Evolutionary conservation across 176 grass and related monocot genomes (phyloP).

Genomic region (Thalia dealbata): DNA sequence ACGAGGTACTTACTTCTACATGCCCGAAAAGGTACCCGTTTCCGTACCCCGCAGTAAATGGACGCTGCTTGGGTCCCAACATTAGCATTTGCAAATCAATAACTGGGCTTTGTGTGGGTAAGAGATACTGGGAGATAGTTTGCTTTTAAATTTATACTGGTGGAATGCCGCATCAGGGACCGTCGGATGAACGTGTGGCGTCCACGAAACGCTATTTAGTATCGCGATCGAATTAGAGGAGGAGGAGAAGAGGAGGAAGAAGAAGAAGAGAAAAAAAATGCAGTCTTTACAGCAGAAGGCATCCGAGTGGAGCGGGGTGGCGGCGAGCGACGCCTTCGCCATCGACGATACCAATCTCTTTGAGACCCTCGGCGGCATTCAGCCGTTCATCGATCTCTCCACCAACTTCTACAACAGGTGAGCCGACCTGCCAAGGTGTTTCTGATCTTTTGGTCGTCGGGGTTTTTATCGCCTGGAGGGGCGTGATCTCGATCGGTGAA

Average conservation of each 20-base stretch:
- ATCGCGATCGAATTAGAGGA: background rate
- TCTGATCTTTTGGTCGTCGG: background rate
- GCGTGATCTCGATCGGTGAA: background rate
- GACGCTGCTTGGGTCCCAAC: background rate
- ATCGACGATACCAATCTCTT: conserved; percentile 81
- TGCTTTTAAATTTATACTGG: too few relatives aligned
- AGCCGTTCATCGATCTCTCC: conserved; percentile 84
- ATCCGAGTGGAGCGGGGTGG: conserved; percentile 87
- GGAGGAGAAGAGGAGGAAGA: background rate
- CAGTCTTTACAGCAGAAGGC: conserved; percentile 89
- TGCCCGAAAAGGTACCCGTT: background rate
- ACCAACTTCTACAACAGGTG: conserved; percentile 97
- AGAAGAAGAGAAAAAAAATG: conserved; percentile 21
- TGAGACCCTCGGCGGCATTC: conserved; percentile 61
- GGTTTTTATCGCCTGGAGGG: background rate
- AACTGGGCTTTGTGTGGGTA: too few relatives aligned
- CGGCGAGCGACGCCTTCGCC: conserved; percentile 62
- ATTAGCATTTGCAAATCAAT: too few relatives aligned
- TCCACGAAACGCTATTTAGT: background rate
- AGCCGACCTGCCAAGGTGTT: background rate
- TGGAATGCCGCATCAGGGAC: background rate
- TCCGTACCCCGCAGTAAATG: background rate
- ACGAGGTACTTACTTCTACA: too few relatives aligned
- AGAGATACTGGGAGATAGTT: too few relatives aligned
- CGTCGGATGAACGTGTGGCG: background rate